Conservation (phyloP, 2,329 filamentous ascomycete species). For the Xylaria sp. region DNA sequence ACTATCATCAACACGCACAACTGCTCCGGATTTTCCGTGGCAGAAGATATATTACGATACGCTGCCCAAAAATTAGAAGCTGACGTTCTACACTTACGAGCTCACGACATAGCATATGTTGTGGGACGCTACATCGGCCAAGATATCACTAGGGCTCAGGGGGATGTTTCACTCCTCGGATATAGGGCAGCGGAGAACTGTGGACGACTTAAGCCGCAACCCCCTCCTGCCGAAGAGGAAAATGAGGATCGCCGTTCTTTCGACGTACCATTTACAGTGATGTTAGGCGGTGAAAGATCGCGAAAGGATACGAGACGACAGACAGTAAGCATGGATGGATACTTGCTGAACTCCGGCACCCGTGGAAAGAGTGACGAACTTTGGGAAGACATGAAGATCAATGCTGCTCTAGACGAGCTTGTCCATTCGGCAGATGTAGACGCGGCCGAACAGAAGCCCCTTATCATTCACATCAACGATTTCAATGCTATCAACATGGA, state of each 20-base stretch:
- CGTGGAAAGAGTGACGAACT: conserved; percentile 56
- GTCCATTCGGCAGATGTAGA: conserved; percentile 59
- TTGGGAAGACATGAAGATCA: conserved; percentile 72
- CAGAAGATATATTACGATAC: conserved; percentile 59
- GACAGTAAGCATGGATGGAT: conserved; percentile 56
- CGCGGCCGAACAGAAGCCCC: conserved; percentile 54
- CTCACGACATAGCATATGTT: conserved; percentile 76
- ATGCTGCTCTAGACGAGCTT: conserved; percentile 67
- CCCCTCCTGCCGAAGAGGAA: conserved; percentile 32
- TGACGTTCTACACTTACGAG: conserved; percentile 75
- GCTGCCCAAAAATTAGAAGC: conserved; percentile 71
- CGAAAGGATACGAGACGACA: conserved; percentile 45
- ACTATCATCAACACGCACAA: conserved; percentile 47
- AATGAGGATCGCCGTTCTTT: conserved; percentile 24
- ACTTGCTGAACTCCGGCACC: conserved; percentile 55
- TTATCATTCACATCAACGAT: conserved; percentile 84
- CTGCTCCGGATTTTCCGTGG: conserved; percentile 41
- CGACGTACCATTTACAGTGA: conserved; percentile 33
- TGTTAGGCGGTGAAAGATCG: conserved; percentile 37
- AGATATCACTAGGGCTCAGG: conserved; percentile 58
- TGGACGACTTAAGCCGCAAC: conserved; percentile 53
- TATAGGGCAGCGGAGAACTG: conserved; percentile 67
- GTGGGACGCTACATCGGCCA: conserved; percentile 77
- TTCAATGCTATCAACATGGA: conserved; percentile 80
- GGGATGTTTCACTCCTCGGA: conserved; percentile 64